A percentile compares a stretch with the other conserved stretches of the same genome.
Evolutionary conservation across 805 yeast species (phyloP).

Genomic region (Ogataea salicorniae): DNA sequence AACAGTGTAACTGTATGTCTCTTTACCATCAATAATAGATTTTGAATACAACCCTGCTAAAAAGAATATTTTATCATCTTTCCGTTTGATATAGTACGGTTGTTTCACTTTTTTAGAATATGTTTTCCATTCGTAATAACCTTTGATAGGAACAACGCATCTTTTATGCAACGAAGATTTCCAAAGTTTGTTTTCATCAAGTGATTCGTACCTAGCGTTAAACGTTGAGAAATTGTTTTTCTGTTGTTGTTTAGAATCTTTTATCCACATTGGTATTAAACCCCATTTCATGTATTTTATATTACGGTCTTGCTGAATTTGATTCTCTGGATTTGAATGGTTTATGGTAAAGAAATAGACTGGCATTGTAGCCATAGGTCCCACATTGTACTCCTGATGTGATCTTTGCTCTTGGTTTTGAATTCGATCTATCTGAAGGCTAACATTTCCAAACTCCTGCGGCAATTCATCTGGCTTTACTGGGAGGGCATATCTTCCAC

Average conservation of each 20-base stretch:
- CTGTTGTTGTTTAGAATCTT: conserved; percentile 28
- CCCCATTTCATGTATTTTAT: conserved; percentile 74
- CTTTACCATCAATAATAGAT: conserved; percentile 20
- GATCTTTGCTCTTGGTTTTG: conserved; percentile 19
- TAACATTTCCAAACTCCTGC: conserved; percentile 31
- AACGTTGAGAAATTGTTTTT: conserved; percentile 46
- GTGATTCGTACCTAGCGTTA: conserved; percentile 69
- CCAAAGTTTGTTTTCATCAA: conserved; percentile 57
- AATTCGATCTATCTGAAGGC: conserved; percentile 24
- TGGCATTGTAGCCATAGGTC: conserved; percentile 53
- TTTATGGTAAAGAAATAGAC: conserved; percentile 28
- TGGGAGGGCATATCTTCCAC: conserved; percentile 32
- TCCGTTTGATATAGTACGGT: conserved; percentile 64
- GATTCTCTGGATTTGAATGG: not conserved
- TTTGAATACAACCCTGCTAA: conserved; percentile 55
- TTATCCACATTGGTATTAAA: conserved; percentile 64
- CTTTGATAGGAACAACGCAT: conserved; percentile 75
- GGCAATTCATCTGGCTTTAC: conserved; percentile 38
- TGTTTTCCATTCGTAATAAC: conserved; percentile 79
- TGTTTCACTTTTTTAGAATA: conserved; percentile 35
- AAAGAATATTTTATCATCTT: conserved; percentile 48
- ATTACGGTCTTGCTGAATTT: conserved; percentile 5
- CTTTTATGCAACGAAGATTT: conserved; percentile 41
- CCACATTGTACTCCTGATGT: conserved; percentile 48
- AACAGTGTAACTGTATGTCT: conserved; percentile 53